Base-by-base conservation (phyloP, 2,329 filamentous ascomycete genomes). In the Aspergillus proliferans region DNA sequence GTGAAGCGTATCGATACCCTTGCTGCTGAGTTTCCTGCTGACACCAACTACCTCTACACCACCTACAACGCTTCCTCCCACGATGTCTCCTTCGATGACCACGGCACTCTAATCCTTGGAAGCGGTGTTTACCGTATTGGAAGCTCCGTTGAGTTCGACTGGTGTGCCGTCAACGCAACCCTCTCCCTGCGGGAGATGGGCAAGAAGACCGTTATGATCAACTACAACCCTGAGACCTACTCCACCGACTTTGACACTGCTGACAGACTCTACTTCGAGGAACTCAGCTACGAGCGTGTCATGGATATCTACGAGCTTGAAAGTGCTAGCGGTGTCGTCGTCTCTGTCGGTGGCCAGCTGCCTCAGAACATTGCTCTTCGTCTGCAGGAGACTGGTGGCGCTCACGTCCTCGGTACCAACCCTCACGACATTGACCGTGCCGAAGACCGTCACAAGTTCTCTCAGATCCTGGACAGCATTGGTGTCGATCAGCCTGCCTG, bases 251-350 rank as follows among this genome's bases (percentile, higher is more conserved):
- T 86, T 66, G 93, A 98, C 60, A 83, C 82, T 8, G 88, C 90
- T 7, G 92, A 97, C 62, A 89, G 84, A 62, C 81, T 98, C 4
- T 98, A 97, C 74, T 98, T 98, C 57, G 93, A 97, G 61, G 93
- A 98, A 72, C 74, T 97, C 47, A 93, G 86, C 71, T 97, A 96
- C 68, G 93, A 97, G 75, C 86, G 92, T 66, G 92, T 97, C 8
- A 95, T 97, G 89, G 93, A 98, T 70, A 97, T 97, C 57, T 96
- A 96, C 69, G 93, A 97, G 71, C 81, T 97, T 14, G 93, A 97
- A 72, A 76, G 77, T 50, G 85, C 91, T 6, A 83, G 78, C 47
- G 92, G 91, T 60, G 89, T 97, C 22, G 91, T 97, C 3, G 92
- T 97, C 6, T 96, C 90, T 51, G 90, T 97, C 9, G 93, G 93